Base-by-base conservation (phyloP, 345 rosid genomes). In the Salix exigua region DNA sequence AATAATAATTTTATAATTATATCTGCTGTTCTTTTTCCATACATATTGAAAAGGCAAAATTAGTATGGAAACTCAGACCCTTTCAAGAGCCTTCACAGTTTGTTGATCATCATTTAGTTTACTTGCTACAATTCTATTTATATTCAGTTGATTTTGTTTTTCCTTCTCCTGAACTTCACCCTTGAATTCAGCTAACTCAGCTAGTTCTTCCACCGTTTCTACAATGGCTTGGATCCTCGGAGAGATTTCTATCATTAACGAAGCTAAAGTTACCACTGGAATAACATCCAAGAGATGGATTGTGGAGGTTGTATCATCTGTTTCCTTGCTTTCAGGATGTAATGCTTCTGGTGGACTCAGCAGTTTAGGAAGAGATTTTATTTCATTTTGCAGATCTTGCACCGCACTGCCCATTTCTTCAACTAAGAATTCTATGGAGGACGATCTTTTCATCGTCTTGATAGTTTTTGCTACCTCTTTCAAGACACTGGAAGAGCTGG, bases 241-340 rank as follows among this genome's bases (percentile, higher is more conserved):
- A 13, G 84, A 72, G 17, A 71, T 80, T 83, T 88, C 89, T 16
- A 78, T 78, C 76, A 86, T 62, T 40, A 88, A 23, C 33, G 88
- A 86, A 48, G 81, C 58, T 73, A 83, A 78, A 18, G 81, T 86
- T 58, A 77, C 75, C 58, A 70, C 38, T 7, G 87, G 84, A 69
- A 88, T 67, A 23, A 88, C 60, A 70, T 82, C 85, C 79, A 78
- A 61, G 4, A 83, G 50, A 71, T 84, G 77, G 25, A 76, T 30
- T 55, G 69, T 55, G 8, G 81, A 21, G 4, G 55, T 17, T 53
- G 55, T 35, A 53, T 53, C 70, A 37, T 76, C 73, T 2, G 72
- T 5, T 53, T 70, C 60, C 61, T 75, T 44, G 46, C 28, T 69
- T 44, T 42, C 79, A 38, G 72, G 62, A 71, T 66, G 79, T 65